Evolutionary conservation across 805 yeast genomes (phyloP).

Genomic region (Lachancea meyersii): DNA sequence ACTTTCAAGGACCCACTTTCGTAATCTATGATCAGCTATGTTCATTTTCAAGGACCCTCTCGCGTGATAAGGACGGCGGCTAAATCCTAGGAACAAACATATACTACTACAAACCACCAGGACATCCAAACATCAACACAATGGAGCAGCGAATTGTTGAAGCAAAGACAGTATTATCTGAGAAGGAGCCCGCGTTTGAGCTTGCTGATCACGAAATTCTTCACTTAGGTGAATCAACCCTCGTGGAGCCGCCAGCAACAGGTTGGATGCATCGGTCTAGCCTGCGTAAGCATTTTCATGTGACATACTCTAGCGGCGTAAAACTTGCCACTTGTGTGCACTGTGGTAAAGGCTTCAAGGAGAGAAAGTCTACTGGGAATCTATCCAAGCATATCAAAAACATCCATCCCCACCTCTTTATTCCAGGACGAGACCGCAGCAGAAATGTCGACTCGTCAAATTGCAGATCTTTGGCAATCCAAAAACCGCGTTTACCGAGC

Average conservation of each 20-base stretch:
- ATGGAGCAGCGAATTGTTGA: neutral
- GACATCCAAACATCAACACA: too few species aligned
- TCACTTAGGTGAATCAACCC: neutral
- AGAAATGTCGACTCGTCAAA: neutral
- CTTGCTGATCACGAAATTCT: neutral
- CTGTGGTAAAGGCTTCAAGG: neutral
- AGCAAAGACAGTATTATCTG: neutral
- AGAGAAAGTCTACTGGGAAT: conserved; percentile 6
- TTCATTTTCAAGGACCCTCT: neutral
- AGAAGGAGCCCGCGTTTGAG: neutral
- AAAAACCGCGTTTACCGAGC: neutral
- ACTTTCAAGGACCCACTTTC: neutral
- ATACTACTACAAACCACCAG: too few species aligned
- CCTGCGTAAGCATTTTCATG: neutral
- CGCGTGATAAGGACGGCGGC: neutral
- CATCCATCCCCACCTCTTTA: neutral
- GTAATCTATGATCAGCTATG: neutral
- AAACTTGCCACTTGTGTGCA: neutral
- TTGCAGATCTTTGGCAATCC: neutral
- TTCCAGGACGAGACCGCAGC: neutral
- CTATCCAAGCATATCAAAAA: conserved; percentile 6
- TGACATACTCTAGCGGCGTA: neutral
- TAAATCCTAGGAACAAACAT: neutral
- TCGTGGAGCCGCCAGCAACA: neutral
- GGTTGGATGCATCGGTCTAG: conserved; percentile 2